Base-by-base conservation (phyloP, 768 basidiomycete genomes). In the Leccinellum luteum region DNA sequence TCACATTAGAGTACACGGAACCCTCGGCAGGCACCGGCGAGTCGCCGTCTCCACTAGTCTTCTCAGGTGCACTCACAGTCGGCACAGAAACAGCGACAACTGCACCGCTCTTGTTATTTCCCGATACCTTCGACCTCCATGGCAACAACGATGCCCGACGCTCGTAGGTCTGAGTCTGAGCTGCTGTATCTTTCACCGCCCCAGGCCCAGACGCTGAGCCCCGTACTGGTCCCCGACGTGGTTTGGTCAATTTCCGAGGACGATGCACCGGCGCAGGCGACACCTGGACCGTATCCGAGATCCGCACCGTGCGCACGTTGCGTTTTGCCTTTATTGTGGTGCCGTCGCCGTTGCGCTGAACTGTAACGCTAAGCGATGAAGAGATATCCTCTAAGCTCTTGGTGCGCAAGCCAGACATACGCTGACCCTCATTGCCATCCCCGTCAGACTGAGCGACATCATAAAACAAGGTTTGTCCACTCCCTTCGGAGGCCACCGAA, bases 391-490 rank as follows among this genome's bases (percentile, higher is more conserved):
- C 68, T 27, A 69, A 64, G 23, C 68, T 69, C 13, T 69, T 57
- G 0, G 68, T 70, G 41, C 47, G 62, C 43, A 49, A 3, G 14
- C 35, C 44, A 12, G 67, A 27, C 8, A 50, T 19, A 14, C 25
- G 45, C 3, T 5, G 55, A 23, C 34, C 43, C 13, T 4, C 34
- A 6, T 30, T 31, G 6, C n/a, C 45, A 15, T 51, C 58, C 8
- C 5, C 58, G 3, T 53, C 60, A 3, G 57, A 28, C 9, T 70
- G 56, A 21, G 52, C 52, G 28, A 64, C 14, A 17, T 70, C 69
- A 23, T 59, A 70, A 50, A 71, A 70, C 21, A 65, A 55, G 3
- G 69, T 73, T 25, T 67, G 62, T 1, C 69, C 69, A 15, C 69
- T 70, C 17, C 60, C 52, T 28, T 64, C 59, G 17, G 71, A 73